phyloP scores from a whole-genome alignment of 2,329 filamentous ascomycete species.

The Reticulascus tulasneorum region DNA sequence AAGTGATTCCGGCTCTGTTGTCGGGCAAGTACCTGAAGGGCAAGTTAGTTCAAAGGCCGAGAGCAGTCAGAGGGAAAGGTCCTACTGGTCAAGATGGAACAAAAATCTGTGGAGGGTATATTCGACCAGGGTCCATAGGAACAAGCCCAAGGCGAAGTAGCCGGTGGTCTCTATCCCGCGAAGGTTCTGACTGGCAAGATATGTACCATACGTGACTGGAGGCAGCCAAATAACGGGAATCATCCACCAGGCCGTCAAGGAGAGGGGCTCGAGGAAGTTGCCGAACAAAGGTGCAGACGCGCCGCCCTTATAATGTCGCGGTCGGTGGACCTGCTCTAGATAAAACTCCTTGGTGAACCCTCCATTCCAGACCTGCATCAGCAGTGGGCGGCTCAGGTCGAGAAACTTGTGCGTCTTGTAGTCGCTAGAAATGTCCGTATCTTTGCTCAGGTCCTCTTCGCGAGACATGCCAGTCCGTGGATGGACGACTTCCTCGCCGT shows the following conservation, averaged over 20 bases:
- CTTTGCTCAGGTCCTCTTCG: slow-evolving; percentile 79
- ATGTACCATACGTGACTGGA: slow-evolving; percentile 68
- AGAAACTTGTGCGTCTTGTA: slow-evolving; percentile 93
- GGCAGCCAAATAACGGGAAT: slow-evolving; percentile 84
- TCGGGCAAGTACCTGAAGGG: slow-evolving; percentile 73
- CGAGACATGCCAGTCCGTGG: slow-evolving; percentile 81
- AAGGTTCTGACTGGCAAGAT: slow-evolving; percentile 56
- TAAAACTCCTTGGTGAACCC: slow-evolving; percentile 96
- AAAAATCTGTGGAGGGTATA: slow-evolving; percentile 85
- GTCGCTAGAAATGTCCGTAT: slow-evolving; percentile 73
- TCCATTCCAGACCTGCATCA: slow-evolving; percentile 83
- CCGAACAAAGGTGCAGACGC: slow-evolving; percentile 91
- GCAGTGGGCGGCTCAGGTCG: slow-evolving; percentile 77
- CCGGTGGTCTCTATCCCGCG: slow-evolving; percentile 53
- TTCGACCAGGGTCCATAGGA: slow-evolving; percentile 85
- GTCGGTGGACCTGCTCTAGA: slow-evolving; percentile 90
- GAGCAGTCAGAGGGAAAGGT: not conserved
- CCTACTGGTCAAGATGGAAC: slow-evolving; percentile 90
- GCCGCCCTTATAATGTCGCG: slow-evolving; percentile 92
- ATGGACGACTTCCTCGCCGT: slow-evolving; percentile 34
- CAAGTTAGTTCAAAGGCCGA: slow-evolving; percentile 22
- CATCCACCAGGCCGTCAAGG: slow-evolving; percentile 91
- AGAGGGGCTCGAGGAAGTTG: slow-evolving; percentile 97
- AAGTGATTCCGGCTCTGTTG: slow-evolving; percentile 78
- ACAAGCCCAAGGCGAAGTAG: slow-evolving; percentile 69